A percentile compares a stretch with the other conserved stretches of the same genome.
phyloP scores from a whole-genome alignment of 75 land plant species.

The Selaginella tamariscina region DNA sequence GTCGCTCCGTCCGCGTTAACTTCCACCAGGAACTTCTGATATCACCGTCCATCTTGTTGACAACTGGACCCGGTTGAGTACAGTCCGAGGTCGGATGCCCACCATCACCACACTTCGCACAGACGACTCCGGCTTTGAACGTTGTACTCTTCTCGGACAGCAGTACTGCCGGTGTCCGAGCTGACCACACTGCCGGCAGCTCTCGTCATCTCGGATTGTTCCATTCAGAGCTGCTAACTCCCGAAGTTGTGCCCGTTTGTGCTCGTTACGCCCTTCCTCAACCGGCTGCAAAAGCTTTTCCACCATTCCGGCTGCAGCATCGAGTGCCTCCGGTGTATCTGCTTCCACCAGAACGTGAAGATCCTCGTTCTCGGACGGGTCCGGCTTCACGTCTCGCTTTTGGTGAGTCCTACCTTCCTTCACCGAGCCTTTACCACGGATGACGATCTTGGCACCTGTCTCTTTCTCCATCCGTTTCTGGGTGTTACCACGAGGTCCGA shows the following conservation, averaged over 20 bases:
- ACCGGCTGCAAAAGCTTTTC: conserved; percentile 38
- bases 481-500: conserved; percentile 40
- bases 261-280: conserved; percentile 18
- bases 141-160: conserved; percentile 14
- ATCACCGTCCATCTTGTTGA: conserved; percentile 25
- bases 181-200: conserved; percentile 15
- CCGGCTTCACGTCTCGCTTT: conserved; percentile 18
- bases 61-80: conserved; percentile 18
- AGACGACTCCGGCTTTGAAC: conserved; percentile 17
- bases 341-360: conserved; percentile 44
- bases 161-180: conserved; percentile 24
- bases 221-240: conserved; percentile 31
- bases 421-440: conserved; percentile 35
- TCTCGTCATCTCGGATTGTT: conserved; percentile 1
- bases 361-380: conserved; percentile 30
- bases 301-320: conserved; percentile 36
- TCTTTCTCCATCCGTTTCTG: conserved; percentile 39
- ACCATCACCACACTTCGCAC: conserved; percentile 21
- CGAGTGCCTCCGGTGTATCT: conserved; percentile 30
- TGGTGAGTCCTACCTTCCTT: conserved; percentile 28
- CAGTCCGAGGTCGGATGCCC: conserved; percentile 16
- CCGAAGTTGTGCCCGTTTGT: conserved; percentile 22
- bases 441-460: conserved; percentile 36
- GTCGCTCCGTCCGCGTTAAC: neutral
- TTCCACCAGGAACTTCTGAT: conserved; percentile 13